Percentiles rank a stretch among this genome's conserved stretches.
Evolutionary conservation across 371 early-diverging fungal genomes (phyloP).

Genomic region (Syncephalastrum monosporum): DNA sequence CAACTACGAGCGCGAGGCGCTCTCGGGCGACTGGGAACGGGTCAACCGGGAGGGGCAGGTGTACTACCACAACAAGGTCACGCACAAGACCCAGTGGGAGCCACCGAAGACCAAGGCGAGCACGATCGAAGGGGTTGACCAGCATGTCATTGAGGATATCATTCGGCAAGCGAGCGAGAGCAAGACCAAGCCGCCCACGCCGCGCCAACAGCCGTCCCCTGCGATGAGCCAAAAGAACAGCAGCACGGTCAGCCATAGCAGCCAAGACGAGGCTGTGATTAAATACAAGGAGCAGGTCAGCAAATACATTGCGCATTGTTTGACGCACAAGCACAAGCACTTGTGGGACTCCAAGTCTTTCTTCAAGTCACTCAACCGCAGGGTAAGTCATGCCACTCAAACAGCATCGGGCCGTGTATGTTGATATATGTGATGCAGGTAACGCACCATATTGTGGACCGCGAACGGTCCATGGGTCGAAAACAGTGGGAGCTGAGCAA

Average conservation of each 20-base stretch:
- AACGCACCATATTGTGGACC: constrained; percentile 43
- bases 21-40: no score
- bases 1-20: neutral
- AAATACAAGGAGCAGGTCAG: constrained; percentile 36
- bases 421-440: constrained; percentile 7
- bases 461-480: constrained; percentile 29
- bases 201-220: constrained; percentile 15
- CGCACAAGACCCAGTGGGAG: constrained; percentile 38
- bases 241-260: neutral
- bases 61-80: constrained; percentile 38
- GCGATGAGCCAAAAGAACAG: constrained; percentile 14
- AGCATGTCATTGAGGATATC: neutral
- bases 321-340: constrained; percentile 27
- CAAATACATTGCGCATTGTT: constrained; percentile 35
- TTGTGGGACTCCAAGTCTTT: constrained; percentile 37
- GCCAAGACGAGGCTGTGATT: constrained; percentile 2
- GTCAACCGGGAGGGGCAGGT: neutral
- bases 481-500: constrained; percentile 27
- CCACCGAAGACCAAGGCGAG: constrained; percentile 31
- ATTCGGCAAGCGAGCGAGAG: no score
- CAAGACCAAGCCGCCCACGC: no score
- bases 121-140: constrained; percentile 38
- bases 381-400: constrained; percentile 16
- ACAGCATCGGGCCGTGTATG: no score
- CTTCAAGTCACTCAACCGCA: constrained; percentile 41